Percentiles rank a stretch among this genome's conserved stretches.
Conservation (phyloP, 1,284 basidiomycete species). For the Ceratobasidium sp. region DNA sequence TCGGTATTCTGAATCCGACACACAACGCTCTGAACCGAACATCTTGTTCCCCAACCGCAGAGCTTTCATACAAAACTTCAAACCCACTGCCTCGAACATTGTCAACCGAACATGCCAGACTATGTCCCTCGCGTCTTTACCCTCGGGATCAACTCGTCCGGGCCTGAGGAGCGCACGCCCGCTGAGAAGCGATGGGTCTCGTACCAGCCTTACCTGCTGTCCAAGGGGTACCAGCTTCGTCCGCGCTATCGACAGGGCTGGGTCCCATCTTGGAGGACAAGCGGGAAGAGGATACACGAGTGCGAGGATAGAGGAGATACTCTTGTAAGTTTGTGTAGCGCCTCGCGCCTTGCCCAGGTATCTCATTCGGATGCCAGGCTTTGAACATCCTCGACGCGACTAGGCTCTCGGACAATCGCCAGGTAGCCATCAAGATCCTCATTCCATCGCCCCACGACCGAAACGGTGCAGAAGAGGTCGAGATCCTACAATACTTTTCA, state of each 20-base stretch:
- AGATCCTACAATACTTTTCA: conserved; percentile 24
- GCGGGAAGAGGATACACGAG: not conserved
- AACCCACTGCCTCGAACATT: too few relatives aligned
- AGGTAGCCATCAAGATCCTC: conserved; percentile 17
- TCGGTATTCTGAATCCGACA: not conserved
- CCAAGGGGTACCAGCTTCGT: conserved; percentile 24
- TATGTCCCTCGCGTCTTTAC: not conserved
- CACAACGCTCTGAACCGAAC: not conserved
- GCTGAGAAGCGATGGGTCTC: conserved; percentile 26
- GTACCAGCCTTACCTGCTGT: conserved; percentile 33
- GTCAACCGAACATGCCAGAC: not conserved
- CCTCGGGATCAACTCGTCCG: conserved; percentile 10
- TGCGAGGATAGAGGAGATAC: conserved; percentile 19
- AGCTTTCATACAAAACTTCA: not conserved
- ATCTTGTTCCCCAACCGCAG: not conserved
- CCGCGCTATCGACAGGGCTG: conserved; percentile 24
- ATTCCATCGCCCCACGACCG: conserved; percentile 23
- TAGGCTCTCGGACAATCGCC: not conserved
- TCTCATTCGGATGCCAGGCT: not conserved
- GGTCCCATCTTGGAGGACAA: conserved; percentile 15
- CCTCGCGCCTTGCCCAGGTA: not conserved
- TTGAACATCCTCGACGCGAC: conserved; percentile 19
- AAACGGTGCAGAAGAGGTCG: conserved; percentile 19
- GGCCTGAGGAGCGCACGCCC: conserved; percentile 12
- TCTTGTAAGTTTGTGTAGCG: not conserved